phyloP scores from a whole-genome alignment of 129 eudicot species.

The Deinandra increscens region DNA sequence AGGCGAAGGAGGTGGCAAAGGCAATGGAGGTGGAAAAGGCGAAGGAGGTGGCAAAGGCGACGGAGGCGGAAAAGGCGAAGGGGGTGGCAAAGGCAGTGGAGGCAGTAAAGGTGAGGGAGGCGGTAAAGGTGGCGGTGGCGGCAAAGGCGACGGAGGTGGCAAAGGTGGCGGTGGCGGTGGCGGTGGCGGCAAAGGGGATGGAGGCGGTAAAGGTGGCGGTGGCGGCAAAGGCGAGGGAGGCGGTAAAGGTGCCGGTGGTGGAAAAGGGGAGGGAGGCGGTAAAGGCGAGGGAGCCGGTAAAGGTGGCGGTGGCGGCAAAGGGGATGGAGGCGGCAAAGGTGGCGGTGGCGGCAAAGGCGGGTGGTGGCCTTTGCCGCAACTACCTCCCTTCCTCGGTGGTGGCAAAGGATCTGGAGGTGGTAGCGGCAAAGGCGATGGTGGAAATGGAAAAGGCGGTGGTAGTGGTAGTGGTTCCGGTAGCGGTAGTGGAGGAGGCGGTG shows the following conservation, averaged over 20 bases:
- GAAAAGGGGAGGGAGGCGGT: not conserved
- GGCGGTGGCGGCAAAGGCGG: not conserved
- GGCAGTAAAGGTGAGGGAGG: not conserved
- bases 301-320: not conserved
- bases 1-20: not conserved
- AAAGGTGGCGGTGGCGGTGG: no score
- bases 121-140: not conserved
- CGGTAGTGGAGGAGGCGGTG: no score
- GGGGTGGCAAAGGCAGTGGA: not conserved
- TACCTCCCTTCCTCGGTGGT: no score
- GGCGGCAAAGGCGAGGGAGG: no score
- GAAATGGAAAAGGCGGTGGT: not conserved
- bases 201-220: no score
- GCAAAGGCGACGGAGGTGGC: not conserved
- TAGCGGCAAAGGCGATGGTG: no score
- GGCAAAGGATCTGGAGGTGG: no score
- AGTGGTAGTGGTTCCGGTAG: constrained; percentile 2
- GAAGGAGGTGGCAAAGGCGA: not conserved
- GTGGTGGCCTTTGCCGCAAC: no score
- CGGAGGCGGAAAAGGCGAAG: not conserved
- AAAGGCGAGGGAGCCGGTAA: not conserved
- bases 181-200: not conserved
- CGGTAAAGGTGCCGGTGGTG: not conserved
- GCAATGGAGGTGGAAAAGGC: not conserved
- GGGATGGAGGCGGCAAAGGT: not conserved